Base-by-base conservation (phyloP, 371 early-diverging fungal species). In the Coemansia sp. region DNA sequence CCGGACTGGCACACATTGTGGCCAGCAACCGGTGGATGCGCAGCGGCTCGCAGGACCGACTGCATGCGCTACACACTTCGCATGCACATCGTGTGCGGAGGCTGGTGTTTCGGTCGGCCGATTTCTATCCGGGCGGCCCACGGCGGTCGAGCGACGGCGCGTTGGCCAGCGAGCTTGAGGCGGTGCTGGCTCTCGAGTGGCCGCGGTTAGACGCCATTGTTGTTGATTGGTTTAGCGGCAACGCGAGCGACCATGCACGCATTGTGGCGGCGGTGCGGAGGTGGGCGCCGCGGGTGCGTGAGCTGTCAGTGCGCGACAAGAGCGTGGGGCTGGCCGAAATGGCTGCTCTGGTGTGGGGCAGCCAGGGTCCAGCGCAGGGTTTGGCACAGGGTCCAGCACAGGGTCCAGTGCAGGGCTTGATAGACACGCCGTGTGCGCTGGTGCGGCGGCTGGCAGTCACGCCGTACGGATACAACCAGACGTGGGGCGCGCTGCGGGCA, bases 21-120 rank as follows among this genome's bases (percentile, higher is more conserved):
- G 67, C 58, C 58, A 76, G 76, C 76, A 67, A 52, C 55, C 72
- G 72, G 52, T 76, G 76, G 76, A 63, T 67, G 72, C 65, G 72
- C 50, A 24, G 64, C 14, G 50, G 63, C 40, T 21, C 51, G 39
- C 55, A 42, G 11, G 53, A 59, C 14, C 61, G 65, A 7, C 64
- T 76, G 65, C 63, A n/a, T 3, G 63, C 60, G 16, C 39, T 68
- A 18, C 27, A 57, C 51, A 34, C 40, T 26, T 5, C 24, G 14
- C 61, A 67, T 50, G 64, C 53, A 8, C 24, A 8, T n/a, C 58
- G 40, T n/a, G 65, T 67, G 37, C 77, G 73, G 54, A 56, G 72
- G 37, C 61, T 76, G 61, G 73, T 72, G 40, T 76, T 76, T 56
- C 77, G 77, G 13, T 55, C 64, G 31, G 29, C 73, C 1, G 77